These are phyloP conservation scores for Chenopodium suecicum DNA, from an alignment of 148 eudicot species.

Conservation along the genomic window DNA sequence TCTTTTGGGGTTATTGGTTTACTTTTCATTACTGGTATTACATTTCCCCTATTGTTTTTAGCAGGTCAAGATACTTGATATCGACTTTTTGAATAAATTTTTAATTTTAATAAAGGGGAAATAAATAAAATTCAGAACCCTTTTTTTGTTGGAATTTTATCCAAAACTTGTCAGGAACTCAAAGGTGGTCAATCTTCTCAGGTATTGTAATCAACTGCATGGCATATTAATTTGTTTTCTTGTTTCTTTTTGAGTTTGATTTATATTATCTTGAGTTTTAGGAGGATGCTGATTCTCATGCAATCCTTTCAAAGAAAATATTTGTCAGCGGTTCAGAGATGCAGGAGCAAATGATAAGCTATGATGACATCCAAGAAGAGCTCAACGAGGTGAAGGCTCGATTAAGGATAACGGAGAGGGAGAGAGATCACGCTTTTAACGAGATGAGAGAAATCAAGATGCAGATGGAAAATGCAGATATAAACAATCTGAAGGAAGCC, in stretches of 20 bases:
- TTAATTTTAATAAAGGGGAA: too few species aligned
- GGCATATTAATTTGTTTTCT: background rate
- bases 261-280: slow-evolving; percentile 16
- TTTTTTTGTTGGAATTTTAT: background rate
- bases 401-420: slow-evolving; percentile 33
- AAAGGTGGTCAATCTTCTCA: slow-evolving; percentile 2
- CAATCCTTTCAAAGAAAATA: background rate
- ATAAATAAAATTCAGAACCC: background rate
- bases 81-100: background rate
- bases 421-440: slow-evolving; percentile 34
- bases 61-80: background rate
- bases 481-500: slow-evolving; percentile 33
- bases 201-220: slow-evolving; percentile 17
- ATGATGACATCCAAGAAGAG: slow-evolving; percentile 45
- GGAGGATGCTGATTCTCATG: slow-evolving; percentile 23
- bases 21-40: background rate
- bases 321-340: slow-evolving; percentile 7
- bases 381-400: slow-evolving; percentile 41
- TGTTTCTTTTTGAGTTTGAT: background rate
- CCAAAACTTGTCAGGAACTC: slow-evolving; percentile 12
- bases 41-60: background rate
- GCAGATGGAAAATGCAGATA: slow-evolving; percentile 28
- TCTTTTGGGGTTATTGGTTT: background rate
- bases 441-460: slow-evolving; percentile 38
- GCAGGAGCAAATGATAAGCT: slow-evolving; percentile 28